These are phyloP conservation scores for Trichoderma atroviride DNA, from an alignment of 2,329 filamentous ascomycete species.

Conservation along the genomic window DNA sequence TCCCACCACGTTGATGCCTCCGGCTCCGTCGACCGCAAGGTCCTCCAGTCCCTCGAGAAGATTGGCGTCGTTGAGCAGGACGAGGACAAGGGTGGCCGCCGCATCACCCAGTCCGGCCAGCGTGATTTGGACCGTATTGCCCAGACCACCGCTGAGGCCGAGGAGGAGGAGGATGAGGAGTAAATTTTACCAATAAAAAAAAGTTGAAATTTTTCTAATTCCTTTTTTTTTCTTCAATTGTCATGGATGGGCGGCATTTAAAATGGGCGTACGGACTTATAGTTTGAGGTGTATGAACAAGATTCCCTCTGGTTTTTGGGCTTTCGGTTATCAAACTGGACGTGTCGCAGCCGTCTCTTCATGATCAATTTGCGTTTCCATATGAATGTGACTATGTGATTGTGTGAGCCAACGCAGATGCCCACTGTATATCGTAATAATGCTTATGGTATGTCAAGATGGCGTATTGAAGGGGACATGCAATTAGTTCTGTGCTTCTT, in stretches of 20 bases:
- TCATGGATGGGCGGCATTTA: conserved; percentile 27
- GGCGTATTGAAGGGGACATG: too few species aligned
- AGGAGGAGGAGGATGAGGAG: conserved; percentile 68
- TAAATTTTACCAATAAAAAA: conserved; percentile 46
- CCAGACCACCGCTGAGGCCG: conserved; percentile 75
- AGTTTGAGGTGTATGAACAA: conserved; percentile 47
- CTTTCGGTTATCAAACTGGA: conserved; percentile 40
- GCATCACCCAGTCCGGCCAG: conserved; percentile 97
- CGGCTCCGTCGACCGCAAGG: conserved; percentile 95
- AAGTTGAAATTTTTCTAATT: conserved; percentile 34
- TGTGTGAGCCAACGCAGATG: not conserved
- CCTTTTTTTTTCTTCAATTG: conserved; percentile 30
- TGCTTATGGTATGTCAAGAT: not conserved
- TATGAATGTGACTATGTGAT: not conserved
- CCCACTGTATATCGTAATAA: not conserved
- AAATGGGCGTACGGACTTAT: conserved; percentile 47
- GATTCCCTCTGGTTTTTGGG: conserved; percentile 42
- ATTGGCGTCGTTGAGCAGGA: conserved; percentile 97
- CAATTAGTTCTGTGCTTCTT: not conserved
- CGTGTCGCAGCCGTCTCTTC: conserved; percentile 23
- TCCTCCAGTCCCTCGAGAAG: conserved; percentile 97
- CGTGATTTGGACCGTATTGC: conserved; percentile 98
- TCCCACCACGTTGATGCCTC: conserved; percentile 95
- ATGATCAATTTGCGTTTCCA: conserved; percentile 11
- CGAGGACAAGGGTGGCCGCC: conserved; percentile 97